Conservation (phyloP, 2,329 filamentous ascomycete genomes). For the Rachicladosporium sp. region DNA sequence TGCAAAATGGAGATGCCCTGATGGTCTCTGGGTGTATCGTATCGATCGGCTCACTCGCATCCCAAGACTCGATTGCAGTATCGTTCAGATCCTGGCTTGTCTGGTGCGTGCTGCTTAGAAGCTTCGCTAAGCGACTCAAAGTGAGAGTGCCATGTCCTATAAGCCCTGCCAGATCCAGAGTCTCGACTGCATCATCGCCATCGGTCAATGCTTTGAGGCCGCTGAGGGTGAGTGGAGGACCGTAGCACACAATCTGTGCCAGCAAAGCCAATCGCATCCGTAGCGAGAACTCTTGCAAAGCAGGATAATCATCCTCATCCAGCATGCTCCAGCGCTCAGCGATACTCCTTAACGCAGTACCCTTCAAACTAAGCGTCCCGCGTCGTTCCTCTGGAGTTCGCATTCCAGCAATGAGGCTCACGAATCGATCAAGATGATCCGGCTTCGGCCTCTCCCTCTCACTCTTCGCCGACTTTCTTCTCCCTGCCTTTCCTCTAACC, state of each 20-base stretch:
- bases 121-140: conserved; percentile 36
- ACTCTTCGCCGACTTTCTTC: conserved; percentile 1
- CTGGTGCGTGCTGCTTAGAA: too few relatives aligned
- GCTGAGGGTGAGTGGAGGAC: conserved; percentile 29
- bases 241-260: conserved; percentile 44
- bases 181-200: conserved; percentile 33
- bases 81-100: conserved; percentile 11
- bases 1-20: conserved; percentile 31
- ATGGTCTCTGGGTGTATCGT: conserved; percentile 14
- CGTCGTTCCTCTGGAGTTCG: too few relatives aligned
- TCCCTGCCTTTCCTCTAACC: too few relatives aligned
- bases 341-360: conserved; percentile 41
- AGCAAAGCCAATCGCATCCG: conserved; percentile 41
- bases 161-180: conserved; percentile 42
- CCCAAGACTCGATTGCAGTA: conserved; percentile 27
- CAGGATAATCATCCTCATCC: conserved; percentile 44
- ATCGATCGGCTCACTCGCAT: conserved; percentile 25
- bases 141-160: conserved; percentile 35
- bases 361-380: conserved; percentile 32
- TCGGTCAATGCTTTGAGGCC: conserved; percentile 41
- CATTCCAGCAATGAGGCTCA: too few relatives aligned
- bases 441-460: conserved; percentile 15
- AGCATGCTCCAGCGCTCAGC: conserved; percentile 46
- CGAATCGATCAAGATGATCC: conserved; percentile 15
- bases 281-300: conserved; percentile 39